Conservation (phyloP, 495 filamentous ascomycete species). For the Clavariopsis aquatica region DNA sequence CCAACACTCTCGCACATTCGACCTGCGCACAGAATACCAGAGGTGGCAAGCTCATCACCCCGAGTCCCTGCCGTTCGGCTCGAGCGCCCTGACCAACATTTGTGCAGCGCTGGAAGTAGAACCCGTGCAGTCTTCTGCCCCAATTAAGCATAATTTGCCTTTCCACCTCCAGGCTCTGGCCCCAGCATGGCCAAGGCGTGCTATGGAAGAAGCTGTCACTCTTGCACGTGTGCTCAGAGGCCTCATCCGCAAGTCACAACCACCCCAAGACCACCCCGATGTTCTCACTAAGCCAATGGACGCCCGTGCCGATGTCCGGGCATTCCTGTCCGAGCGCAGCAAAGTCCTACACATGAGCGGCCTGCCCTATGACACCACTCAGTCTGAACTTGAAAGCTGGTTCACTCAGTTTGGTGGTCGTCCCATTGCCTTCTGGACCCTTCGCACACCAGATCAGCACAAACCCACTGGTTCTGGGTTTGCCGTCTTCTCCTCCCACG, state of each 20-base stretch:
- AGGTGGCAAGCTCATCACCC: constrained; percentile 98
- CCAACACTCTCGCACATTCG: constrained; percentile 95
- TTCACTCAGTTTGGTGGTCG: constrained; percentile 98
- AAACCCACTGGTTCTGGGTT: constrained; percentile 98
- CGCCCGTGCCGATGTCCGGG: constrained; percentile 92
- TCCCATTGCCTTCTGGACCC: constrained; percentile 98
- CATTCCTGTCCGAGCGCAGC: constrained; percentile 90
- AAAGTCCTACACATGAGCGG: constrained; percentile 98
- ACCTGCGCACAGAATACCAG: constrained; percentile 95
- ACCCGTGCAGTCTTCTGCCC: constrained; percentile 91
- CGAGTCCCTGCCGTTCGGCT: constrained; percentile 93
- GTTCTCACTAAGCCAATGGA: constrained; percentile 94
- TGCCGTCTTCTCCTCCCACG: constrained; percentile 96
- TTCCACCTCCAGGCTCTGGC: constrained; percentile 97
- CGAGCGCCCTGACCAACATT: constrained; percentile 92
- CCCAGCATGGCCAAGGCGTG: constrained; percentile 92
- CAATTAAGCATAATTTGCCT: constrained; percentile 97
- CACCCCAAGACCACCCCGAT: constrained; percentile 87
- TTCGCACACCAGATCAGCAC: constrained; percentile 96
- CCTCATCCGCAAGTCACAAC: constrained; percentile 92
- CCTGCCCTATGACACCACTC: constrained; percentile 94
- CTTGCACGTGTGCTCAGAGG: constrained; percentile 88
- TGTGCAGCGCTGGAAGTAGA: constrained; percentile 97
- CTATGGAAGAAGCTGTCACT: constrained; percentile 96
- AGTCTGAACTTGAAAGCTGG: constrained; percentile 98